These are phyloP conservation scores for Colletotrichum eleusines DNA, from an alignment of 2,329 filamentous ascomycete genomes.

Conservation along the genomic window DNA sequence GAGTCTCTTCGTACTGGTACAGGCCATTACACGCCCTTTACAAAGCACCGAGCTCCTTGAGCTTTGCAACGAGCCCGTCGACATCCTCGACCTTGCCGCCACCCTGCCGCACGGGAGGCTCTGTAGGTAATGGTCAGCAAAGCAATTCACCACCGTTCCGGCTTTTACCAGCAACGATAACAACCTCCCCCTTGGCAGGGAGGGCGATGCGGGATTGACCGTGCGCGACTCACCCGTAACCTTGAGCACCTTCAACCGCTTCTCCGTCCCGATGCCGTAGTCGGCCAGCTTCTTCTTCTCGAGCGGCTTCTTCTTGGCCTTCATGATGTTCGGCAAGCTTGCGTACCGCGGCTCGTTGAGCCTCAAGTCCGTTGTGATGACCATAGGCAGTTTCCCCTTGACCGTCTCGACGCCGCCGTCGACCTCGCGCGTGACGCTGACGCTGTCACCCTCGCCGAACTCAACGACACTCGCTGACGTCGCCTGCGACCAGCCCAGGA, in stretches of 20 bases:
- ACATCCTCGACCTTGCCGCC: slow-evolving; percentile 98
- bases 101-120: slow-evolving; percentile 88
- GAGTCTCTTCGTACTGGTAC: slow-evolving; percentile 31
- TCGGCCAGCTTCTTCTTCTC: slow-evolving; percentile 92
- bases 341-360: slow-evolving; percentile 97
- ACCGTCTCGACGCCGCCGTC: slow-evolving; percentile 96
- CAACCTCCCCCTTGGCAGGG: neutral
- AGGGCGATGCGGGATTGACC: neutral
- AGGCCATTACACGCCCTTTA: slow-evolving; percentile 55
- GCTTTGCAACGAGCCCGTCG: slow-evolving; percentile 89
- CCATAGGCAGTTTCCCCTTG: slow-evolving; percentile 85
- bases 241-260: slow-evolving; percentile 89
- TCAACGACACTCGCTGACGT: slow-evolving; percentile 91
- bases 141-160: neutral
- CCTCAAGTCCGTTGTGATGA: slow-evolving; percentile 94
- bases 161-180: neutral
- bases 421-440: slow-evolving; percentile 90
- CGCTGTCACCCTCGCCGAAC: slow-evolving; percentile 75
- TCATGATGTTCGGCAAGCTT: slow-evolving; percentile 98
- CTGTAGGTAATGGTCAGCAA: slow-evolving; percentile 56
- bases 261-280: slow-evolving; percentile 79
- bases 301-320: slow-evolving; percentile 99
- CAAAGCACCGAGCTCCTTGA: slow-evolving; percentile 96
- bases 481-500: slow-evolving; percentile 93
- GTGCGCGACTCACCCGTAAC: slow-evolving; percentile 74